phyloP scores from a whole-genome alignment of 345 rosid genomes.

The Erodium maritimum region DNA sequence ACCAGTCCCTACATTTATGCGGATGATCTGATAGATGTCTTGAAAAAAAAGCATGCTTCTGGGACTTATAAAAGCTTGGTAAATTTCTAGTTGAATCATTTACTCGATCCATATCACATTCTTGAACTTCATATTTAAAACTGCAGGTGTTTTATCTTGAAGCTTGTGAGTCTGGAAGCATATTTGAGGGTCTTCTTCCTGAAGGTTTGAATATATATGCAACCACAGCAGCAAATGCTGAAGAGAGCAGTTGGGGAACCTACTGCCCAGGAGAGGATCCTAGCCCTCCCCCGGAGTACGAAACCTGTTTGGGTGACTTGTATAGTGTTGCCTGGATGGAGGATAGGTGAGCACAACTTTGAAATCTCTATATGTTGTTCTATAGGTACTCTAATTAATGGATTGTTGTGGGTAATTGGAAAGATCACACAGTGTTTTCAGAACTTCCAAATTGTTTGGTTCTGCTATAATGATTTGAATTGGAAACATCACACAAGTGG shows the following conservation, averaged over 20 bases:
- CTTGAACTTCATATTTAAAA: slow-evolving; percentile 1
- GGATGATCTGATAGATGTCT: slow-evolving; percentile 47
- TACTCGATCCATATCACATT: slow-evolving; percentile 9
- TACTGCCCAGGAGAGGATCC: slow-evolving; percentile 33
- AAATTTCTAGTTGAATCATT: slow-evolving; percentile 6
- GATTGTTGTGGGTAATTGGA: background rate
- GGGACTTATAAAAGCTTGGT: slow-evolving; percentile 78
- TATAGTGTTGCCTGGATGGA: slow-evolving; percentile 50
- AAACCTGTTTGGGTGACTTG: slow-evolving; percentile 40
- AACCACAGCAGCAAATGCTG: slow-evolving; percentile 37
- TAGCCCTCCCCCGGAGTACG: slow-evolving; percentile 25
- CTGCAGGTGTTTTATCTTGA: slow-evolving; percentile 32
- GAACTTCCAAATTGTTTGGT: background rate
- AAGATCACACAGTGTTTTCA: too few relatives aligned
- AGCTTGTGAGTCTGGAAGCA: slow-evolving; percentile 44
- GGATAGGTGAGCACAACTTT: slow-evolving; percentile 21
- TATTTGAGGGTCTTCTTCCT: slow-evolving; percentile 42
- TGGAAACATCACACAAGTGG: too few relatives aligned
- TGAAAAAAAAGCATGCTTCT: slow-evolving; percentile 68
- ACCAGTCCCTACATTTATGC: slow-evolving; percentile 70
- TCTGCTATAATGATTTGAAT: background rate
- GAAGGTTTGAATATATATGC: slow-evolving; percentile 31
- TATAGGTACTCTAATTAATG: background rate
- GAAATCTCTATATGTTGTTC: background rate
- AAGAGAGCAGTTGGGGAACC: slow-evolving; percentile 37